A percentile compares a stretch with the other conserved stretches of the same genome.
Evolutionary conservation across 2,329 filamentous ascomycete genomes (phyloP).

Genomic region (Verticillium alfalfae): DNA sequence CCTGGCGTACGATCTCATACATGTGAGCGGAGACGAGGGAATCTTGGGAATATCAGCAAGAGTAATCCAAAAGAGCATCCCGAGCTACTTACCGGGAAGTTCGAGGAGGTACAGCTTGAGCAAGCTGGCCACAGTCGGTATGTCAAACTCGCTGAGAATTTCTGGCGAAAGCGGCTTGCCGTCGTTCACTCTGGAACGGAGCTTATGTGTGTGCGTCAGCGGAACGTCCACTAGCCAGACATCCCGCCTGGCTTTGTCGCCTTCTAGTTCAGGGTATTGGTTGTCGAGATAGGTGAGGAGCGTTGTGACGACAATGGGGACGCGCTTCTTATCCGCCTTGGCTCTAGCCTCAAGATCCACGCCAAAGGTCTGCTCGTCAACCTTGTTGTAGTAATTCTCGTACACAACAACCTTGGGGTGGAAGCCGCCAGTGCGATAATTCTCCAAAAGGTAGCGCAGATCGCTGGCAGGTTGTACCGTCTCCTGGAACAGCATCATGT

Average conservation of each 20-base stretch:
- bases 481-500: conserved; percentile 99
- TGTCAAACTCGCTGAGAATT: conserved; percentile 79
- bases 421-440: conserved; percentile 92
- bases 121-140: conserved; percentile 87
- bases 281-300: conserved; percentile 93
- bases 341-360: conserved; percentile 96
- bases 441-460: conserved; percentile 89
- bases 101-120: conserved; percentile 93
- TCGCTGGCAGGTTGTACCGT: conserved; percentile 92
- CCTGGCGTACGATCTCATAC: conserved; percentile 97
- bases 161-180: conserved; percentile 75
- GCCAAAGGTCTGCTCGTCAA: conserved; percentile 96
- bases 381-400: conserved; percentile 98
- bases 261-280: conserved; percentile 95
- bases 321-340: conserved; percentile 88
- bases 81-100: conserved; percentile 68
- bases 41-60: conserved; percentile 46
- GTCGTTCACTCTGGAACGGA: conserved; percentile 79
- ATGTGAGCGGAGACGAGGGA: conserved; percentile 98
- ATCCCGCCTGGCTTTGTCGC: conserved; percentile 83
- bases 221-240: conserved; percentile 96
- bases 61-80: neutral
- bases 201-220: conserved; percentile 74
- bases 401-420: conserved; percentile 87
- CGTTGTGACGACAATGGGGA: conserved; percentile 86